Conservation (phyloP, 2,329 filamentous ascomycete species). For the Microsporum audouinii region DNA sequence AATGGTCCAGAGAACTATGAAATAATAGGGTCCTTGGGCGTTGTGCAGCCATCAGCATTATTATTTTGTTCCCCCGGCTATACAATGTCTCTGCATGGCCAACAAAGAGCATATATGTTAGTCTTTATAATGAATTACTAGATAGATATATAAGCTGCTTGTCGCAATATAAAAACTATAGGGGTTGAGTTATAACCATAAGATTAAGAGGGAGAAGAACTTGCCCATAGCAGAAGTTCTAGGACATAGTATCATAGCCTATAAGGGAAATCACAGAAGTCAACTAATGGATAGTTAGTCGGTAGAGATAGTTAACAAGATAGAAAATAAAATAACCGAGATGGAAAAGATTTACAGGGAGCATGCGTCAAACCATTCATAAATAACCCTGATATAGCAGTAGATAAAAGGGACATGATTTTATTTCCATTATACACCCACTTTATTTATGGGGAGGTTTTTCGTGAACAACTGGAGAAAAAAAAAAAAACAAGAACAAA, state of each 20-base stretch:
- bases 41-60: background rate
- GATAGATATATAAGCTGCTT: background rate
- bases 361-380: background rate
- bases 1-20: background rate
- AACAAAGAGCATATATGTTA: background rate
- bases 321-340: background rate
- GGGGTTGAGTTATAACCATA: background rate
- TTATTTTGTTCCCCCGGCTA: background rate
- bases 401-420: background rate
- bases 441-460: background rate
- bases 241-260: no score
- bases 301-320: background rate
- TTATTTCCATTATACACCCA: conserved; percentile 1
- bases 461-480: background rate
- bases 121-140: background rate
- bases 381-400: background rate
- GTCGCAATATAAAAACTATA: background rate
- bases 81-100: background rate
- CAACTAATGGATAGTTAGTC: no score
- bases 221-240: no score
- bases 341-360: background rate
- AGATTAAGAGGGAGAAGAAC: no score
- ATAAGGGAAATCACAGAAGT: no score
- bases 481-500: background rate
- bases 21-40: background rate